A percentile compares a stretch with the other conserved stretches of the same genome.
phyloP scores from a whole-genome alignment of 805 yeast species.

The Lachancea fermentati region DNA sequence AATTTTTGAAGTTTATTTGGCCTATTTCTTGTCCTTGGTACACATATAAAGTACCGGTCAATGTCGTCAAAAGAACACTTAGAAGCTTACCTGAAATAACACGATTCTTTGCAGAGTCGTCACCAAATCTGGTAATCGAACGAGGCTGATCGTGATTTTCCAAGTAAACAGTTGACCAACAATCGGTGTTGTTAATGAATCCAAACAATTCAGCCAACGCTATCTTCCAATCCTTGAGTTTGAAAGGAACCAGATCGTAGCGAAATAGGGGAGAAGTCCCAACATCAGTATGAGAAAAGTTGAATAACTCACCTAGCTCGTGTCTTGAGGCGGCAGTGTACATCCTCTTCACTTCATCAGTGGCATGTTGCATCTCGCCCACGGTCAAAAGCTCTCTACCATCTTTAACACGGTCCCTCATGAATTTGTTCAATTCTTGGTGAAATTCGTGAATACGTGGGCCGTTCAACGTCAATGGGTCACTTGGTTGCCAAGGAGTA shows the following conservation, averaged over 20 bases:
- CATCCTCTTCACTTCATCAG: conserved; percentile 38
- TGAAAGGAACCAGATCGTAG: conserved; percentile 26
- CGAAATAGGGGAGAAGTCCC: conserved; percentile 36
- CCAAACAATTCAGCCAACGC: conserved; percentile 34
- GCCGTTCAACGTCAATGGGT: conserved; percentile 36
- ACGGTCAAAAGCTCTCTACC: conserved; percentile 50
- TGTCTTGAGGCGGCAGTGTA: conserved; percentile 36
- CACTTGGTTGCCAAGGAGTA: conserved; percentile 37
- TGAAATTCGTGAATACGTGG: conserved; percentile 56
- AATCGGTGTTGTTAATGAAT: conserved; percentile 44
- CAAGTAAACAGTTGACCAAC: conserved; percentile 51
- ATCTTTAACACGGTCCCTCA: conserved; percentile 32
- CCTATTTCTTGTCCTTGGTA: conserved; percentile 62
- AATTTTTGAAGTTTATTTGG: conserved; percentile 41
- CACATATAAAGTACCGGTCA: conserved; percentile 49
- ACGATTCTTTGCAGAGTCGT: conserved; percentile 31
- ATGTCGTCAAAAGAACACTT: conserved; percentile 39
- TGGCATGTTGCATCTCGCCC: conserved; percentile 46
- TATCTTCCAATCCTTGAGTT: conserved; percentile 37
- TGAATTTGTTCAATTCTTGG: conserved; percentile 39
- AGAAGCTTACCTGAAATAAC: conserved; percentile 43
- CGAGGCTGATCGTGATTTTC: conserved; percentile 59
- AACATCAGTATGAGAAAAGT: conserved; percentile 31
- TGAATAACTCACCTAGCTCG: conserved; percentile 39
- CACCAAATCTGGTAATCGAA: conserved; percentile 46